These are phyloP conservation scores for Inosperma sp. DNA, from an alignment of 768 basidiomycete species.

Conservation along the genomic window DNA sequence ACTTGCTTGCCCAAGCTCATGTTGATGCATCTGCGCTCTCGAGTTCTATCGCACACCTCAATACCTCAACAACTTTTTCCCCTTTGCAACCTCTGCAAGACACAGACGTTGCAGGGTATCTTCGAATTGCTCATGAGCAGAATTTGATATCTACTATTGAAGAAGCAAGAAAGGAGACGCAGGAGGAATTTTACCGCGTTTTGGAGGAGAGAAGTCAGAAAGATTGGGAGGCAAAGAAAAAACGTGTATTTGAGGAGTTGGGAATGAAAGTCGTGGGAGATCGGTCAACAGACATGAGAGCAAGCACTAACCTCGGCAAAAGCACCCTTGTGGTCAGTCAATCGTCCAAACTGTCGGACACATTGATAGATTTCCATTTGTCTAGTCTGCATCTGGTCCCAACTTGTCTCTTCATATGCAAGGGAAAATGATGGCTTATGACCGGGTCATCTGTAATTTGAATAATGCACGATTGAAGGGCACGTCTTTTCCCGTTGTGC, in stretches of 20 bases:
- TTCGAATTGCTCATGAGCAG: conserved; percentile 93
- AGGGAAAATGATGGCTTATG: conserved; percentile 94
- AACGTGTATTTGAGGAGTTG: conserved; percentile 83
- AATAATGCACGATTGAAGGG: conserved; percentile 70
- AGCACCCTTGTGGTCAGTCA: conserved; percentile 47
- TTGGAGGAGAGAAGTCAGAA: conserved; percentile 68
- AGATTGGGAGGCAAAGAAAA: conserved; percentile 91
- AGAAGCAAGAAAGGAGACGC: conserved; percentile 79
- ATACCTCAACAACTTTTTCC: conserved; percentile 77
- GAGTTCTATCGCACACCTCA: conserved; percentile 76
- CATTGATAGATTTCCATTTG: background rate
- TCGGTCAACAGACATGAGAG: conserved; percentile 52
- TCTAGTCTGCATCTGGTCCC: conserved; percentile 40
- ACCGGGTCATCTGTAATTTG: conserved; percentile 72
- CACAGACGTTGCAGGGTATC: conserved; percentile 89
- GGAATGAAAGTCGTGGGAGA: conserved; percentile 62
- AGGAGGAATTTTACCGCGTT: conserved; percentile 78
- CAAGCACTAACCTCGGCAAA: conserved; percentile 56
- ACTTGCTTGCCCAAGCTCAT: conserved; percentile 88
- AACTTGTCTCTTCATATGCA: conserved; percentile 76
- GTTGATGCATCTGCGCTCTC: conserved; percentile 89
- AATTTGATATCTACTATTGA: conserved; percentile 93
- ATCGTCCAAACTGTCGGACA: background rate
- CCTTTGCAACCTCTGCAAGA: conserved; percentile 92
- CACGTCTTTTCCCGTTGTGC: conserved; percentile 71